Conservation (phyloP, 768 basidiomycete species). For the Boletales sp. region DNA sequence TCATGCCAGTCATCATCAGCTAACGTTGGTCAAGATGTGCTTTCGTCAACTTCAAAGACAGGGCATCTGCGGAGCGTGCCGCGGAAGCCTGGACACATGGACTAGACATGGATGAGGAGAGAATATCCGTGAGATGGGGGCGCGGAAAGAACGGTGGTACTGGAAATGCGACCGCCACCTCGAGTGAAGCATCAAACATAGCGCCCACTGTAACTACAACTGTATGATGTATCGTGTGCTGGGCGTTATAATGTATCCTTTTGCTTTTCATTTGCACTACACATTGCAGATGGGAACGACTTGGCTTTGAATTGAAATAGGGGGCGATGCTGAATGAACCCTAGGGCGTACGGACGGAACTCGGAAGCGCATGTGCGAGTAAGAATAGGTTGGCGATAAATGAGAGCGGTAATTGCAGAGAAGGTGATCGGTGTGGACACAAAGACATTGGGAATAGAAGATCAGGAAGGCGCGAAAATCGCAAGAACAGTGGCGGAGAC, state of each 20-base stretch:
- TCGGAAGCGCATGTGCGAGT: conserved; percentile 39
- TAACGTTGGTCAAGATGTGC: conserved; percentile 62
- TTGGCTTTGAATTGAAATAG: not conserved
- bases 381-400: conserved; percentile 44
- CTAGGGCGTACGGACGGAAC: conserved; percentile 16
- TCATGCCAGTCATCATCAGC: not conserved
- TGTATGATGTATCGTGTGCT: conserved; percentile 10
- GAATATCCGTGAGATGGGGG: conserved; percentile 83
- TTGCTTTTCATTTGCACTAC: no score
- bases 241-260: no score
- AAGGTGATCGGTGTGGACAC: conserved; percentile 40
- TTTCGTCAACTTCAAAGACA: conserved; percentile 89
- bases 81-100: conserved; percentile 91
- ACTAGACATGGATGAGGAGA: conserved; percentile 78
- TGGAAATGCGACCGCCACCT: conserved; percentile 30
- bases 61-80: conserved; percentile 79
- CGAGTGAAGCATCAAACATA: not conserved
- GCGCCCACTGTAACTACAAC: conserved; percentile 3
- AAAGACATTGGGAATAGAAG: no score
- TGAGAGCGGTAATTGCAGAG: conserved; percentile 51
- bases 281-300: not conserved
- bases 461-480: conserved; percentile 34
- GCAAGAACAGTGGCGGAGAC: conserved; percentile 49
- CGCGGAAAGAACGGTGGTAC: conserved; percentile 52
- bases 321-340: not conserved